Conservation (phyloP, 192 early-diverging fungal genomes). For the Coemansia sp. region DNA sequence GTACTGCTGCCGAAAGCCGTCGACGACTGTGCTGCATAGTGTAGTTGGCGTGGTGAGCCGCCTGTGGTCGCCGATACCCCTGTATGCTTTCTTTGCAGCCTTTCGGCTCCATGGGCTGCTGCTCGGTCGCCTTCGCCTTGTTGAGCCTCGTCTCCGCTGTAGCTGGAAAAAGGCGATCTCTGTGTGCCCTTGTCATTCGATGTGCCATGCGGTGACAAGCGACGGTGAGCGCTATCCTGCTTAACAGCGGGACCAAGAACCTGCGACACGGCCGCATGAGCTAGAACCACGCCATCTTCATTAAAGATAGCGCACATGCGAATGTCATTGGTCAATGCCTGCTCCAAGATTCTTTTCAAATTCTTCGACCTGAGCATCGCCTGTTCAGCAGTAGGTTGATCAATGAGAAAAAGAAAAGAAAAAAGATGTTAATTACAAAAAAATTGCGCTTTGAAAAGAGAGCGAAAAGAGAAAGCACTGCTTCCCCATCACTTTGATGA, state of each 20-base stretch:
- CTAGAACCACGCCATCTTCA: slow-evolving; percentile 51
- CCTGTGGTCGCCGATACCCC: neutral
- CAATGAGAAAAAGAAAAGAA: neutral
- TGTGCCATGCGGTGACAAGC: neutral
- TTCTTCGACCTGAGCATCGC: slow-evolving; percentile 53
- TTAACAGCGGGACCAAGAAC: neutral
- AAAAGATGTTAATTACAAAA: too few relatives aligned
- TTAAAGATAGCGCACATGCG: slow-evolving; percentile 46
- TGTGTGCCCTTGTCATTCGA: neutral
- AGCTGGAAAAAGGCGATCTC: neutral
- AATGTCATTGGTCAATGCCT: slow-evolving; percentile 45
- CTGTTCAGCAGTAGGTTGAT: neutral
- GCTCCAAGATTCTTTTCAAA: slow-evolving; percentile 45
- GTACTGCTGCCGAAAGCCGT: neutral
- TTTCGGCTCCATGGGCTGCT: neutral
- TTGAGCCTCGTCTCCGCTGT: neutral
- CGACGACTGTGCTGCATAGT: neutral
- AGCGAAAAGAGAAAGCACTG: too few relatives aligned
- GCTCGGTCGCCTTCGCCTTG: slow-evolving; percentile 2
- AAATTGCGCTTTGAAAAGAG: too few relatives aligned
- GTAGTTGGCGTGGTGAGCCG: neutral
- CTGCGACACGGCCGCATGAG: slow-evolving; percentile 28
- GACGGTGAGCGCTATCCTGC: neutral
- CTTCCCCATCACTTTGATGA: too few relatives aligned
- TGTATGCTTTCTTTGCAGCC: slow-evolving; percentile 7